Evolutionary conservation across 2,329 filamentous ascomycete genomes (phyloP).

Genomic region (Colletotrichum magnum): DNA sequence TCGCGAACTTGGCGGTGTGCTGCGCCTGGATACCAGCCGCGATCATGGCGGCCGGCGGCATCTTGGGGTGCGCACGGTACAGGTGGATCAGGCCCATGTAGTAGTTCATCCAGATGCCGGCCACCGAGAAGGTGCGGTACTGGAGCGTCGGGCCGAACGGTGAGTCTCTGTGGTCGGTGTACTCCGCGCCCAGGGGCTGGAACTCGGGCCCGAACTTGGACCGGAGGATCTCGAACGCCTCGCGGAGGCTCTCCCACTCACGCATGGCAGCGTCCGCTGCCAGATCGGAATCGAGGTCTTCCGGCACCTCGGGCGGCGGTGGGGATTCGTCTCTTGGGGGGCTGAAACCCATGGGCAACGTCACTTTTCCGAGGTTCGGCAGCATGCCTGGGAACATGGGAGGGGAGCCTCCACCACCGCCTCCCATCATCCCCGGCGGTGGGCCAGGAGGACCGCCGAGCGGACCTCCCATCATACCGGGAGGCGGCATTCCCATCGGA

Average conservation of each 20-base stretch:
- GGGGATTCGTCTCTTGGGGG: constrained; percentile 60
- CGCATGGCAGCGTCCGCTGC: constrained; percentile 78
- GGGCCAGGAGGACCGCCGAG: constrained; percentile 42
- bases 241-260: constrained; percentile 84
- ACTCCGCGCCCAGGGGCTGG: constrained; percentile 79
- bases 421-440: constrained; percentile 33
- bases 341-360: constrained; percentile 68
- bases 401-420: constrained; percentile 51
- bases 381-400: constrained; percentile 70
- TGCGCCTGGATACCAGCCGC: constrained; percentile 84
- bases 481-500: constrained; percentile 15
- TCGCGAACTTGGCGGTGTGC: constrained; percentile 79
- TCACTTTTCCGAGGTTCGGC: constrained; percentile 64
- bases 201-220: constrained; percentile 81
- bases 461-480: constrained; percentile 15
- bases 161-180: constrained; percentile 70
- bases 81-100: constrained; percentile 88
- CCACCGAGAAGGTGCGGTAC: constrained; percentile 90
- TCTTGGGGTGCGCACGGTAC: constrained; percentile 86
- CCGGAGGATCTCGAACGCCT: constrained; percentile 78
- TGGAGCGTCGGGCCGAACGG: constrained; percentile 87
- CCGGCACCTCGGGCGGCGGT: constrained; percentile 58
- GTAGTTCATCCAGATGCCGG: constrained; percentile 88
- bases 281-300: constrained; percentile 72
- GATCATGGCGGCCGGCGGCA: constrained; percentile 92